phyloP scores from a whole-genome alignment of 768 basidiomycete species.

The Cubamyces sp. region DNA sequence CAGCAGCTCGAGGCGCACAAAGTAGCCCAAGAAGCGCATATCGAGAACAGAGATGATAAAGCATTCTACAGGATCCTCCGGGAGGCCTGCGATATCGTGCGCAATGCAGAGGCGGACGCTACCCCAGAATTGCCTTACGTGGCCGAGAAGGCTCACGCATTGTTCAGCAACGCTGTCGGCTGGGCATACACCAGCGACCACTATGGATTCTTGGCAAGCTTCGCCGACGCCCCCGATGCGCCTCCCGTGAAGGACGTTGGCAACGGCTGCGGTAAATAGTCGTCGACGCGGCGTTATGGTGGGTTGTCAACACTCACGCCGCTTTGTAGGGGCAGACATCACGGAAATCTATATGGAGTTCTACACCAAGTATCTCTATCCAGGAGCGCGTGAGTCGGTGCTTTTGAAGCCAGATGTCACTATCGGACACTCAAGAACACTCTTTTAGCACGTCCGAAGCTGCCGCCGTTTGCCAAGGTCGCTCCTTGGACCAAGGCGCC shows the following conservation, averaged over 20 bases:
- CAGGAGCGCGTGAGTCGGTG: slow-evolving; percentile 3
- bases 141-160: slow-evolving; percentile 8
- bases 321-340: slow-evolving; percentile 5
- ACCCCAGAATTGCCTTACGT: slow-evolving; percentile 10
- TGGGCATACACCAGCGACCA: slow-evolving; percentile 1
- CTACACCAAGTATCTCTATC: slow-evolving; percentile 8
- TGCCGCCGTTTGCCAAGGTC: background rate
- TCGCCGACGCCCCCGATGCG: background rate
- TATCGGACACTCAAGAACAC: too few relatives aligned
- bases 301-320: too few relatives aligned
- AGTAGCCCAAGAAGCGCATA: background rate
- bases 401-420: too few relatives aligned
- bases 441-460: background rate
- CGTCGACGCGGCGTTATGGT: background rate
- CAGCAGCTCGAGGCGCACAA: slow-evolving; percentile 1
- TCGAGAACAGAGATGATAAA: background rate
- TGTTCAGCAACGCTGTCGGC: slow-evolving; percentile 4
- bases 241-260: background rate
- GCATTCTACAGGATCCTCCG: slow-evolving; percentile 5
- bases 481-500: slow-evolving; percentile 29
- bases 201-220: background rate
- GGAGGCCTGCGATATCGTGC: slow-evolving; percentile 19
- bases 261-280: background rate
- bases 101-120: slow-evolving; percentile 5
- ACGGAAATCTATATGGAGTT: slow-evolving; percentile 7